Base-by-base conservation (phyloP, 768 basidiomycete species). In the Lenzites betulinus region DNA sequence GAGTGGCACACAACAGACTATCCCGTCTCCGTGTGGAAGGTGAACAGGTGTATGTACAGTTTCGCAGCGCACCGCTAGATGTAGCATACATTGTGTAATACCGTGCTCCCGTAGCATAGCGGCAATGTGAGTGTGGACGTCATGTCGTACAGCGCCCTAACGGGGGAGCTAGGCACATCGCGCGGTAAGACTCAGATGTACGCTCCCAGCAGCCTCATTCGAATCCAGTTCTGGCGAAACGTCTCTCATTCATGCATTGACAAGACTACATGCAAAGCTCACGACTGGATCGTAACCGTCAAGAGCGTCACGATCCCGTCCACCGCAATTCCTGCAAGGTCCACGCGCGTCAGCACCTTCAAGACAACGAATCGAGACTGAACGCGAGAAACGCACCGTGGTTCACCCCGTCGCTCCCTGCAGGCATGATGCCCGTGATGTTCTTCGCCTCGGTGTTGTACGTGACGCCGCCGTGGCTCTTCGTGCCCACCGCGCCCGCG, bases 221-320 rank as follows among this genome's bases (percentile, higher is more conserved):
- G 30, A 4, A 33, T 33, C 30, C 30, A n/a, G 30, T 33, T 4
- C 30, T 33, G 4, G 30, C 6, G 30, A 11, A 33, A 33, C 4
- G 11, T 5, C 30, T 33, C 11, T 33, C 11, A 33, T 33, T 33
- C 30, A 1, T 23, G 52, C 42, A n/a, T n/a, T n/a, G n/a, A n/a
- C n/a, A 33, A 54, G 26, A 43, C n/a, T 8, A 44, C 2, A 25
- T 20, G 22, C 12, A 7, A 20, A 4, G 16, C 33, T 48, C n/a
- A 54, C 23, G 39, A n/a, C 49, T 51, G 57, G 12, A 81, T 80
- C 2, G 72, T 79, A 20, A 85, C 79, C 3, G 81, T 85, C 56
- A 86, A 69, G 22, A 86, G 66, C 1, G 77, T 77, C 18, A 81
- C 78, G 20, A 80, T 73, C 26, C 85, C 84, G 64, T 85, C 84